Base-by-base conservation (phyloP, 305 asterid genomes). In the Rubia peregrina region DNA sequence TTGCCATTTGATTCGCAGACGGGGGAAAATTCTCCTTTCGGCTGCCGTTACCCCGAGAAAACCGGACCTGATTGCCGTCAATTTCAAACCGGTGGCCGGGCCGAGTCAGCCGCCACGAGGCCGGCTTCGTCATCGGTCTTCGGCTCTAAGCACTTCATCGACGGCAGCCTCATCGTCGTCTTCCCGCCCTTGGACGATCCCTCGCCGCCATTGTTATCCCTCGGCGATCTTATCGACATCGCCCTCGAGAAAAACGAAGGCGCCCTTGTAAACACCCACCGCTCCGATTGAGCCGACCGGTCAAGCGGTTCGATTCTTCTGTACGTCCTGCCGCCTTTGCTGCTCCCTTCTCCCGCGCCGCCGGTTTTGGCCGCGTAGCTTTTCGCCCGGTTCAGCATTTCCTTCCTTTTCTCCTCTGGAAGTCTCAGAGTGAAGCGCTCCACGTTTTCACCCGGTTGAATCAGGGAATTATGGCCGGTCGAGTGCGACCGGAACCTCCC, bases 401-500 rank as follows among this genome's bases (percentile, higher is more conserved):
- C 86, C 36, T 79, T 80, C 62, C 85, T 70, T 2, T 82, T 73
- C 2, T 66, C 80, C 26, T 75, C 80, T 0, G 89, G 86, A 26
- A 85, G 73, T 33, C 83, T 68, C 19, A 85, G 53, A 6, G 89
- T 85, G 56, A 78, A 85, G 64, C 87, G 78, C 42, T 85, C 89
- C 9, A 73, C 57, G 46, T 80, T 82, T 22, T 73, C 78, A 1
- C 77, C 87, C 48, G 80, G 85, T 46, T 68, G 63, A 56, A 78
- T 85, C 75, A 85, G 55, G 0, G 85, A 83, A 49, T 51, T 51
- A 16, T 85, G 90, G 17, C 90, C 90, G 9, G 90, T 85, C 0
- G 90, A 83, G 33, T 82, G 88, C 12, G 90, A 85, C 24, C 90
- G 78, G 61, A 80, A 85, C 71, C 80, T 81, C 9, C 70, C 85